A percentile compares a stretch with the other conserved stretches of the same genome.
Evolutionary conservation across 257 asterid genomes (phyloP).

Genomic region (Jasminum sambac): DNA sequence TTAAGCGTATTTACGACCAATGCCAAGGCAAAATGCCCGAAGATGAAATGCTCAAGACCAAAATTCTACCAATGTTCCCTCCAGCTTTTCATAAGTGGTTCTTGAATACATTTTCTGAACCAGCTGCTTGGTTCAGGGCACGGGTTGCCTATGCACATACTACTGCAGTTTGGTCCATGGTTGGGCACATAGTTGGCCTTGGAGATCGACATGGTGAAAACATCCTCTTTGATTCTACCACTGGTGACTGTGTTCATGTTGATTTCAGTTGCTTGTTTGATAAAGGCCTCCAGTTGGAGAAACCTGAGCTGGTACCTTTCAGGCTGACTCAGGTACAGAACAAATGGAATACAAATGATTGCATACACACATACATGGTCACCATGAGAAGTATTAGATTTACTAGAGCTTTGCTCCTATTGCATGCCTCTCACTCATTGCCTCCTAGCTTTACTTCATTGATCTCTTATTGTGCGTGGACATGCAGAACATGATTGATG

Average conservation of each 20-base stretch:
- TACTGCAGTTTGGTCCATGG: constrained; percentile 99
- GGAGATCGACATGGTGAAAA: constrained; percentile 99
- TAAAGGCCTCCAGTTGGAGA: constrained; percentile 93
- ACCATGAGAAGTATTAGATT: neutral
- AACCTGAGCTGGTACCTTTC: constrained; percentile 97
- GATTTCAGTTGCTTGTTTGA: constrained; percentile 98
- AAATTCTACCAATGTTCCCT: constrained; percentile 91
- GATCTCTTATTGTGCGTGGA: neutral
- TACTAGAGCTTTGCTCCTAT: constrained; percentile 21
- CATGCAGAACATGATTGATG: constrained; percentile 91
- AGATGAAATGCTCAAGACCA: constrained; percentile 82
- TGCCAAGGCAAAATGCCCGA: constrained; percentile 78
- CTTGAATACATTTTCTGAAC: constrained; percentile 89
- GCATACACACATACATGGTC: neutral
- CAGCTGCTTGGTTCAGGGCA: constrained; percentile 99
- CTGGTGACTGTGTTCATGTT: constrained; percentile 98
- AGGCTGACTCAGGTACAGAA: constrained; percentile 85
- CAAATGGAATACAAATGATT: constrained; percentile 18
- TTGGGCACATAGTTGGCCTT: constrained; percentile 98
- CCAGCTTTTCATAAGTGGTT: constrained; percentile 97
- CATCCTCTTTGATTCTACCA: constrained; percentile 92
- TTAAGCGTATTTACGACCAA: constrained; percentile 91
- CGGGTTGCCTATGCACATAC: constrained; percentile 92
- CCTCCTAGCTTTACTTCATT: neutral
- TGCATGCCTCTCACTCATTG: constrained; percentile 4